Percentiles rank a stretch among this genome's conserved stretches.
These are phyloP conservation scores for Elsinoe batatas DNA, from an alignment of 2,329 filamentous ascomycete species.

Conservation along the genomic window DNA sequence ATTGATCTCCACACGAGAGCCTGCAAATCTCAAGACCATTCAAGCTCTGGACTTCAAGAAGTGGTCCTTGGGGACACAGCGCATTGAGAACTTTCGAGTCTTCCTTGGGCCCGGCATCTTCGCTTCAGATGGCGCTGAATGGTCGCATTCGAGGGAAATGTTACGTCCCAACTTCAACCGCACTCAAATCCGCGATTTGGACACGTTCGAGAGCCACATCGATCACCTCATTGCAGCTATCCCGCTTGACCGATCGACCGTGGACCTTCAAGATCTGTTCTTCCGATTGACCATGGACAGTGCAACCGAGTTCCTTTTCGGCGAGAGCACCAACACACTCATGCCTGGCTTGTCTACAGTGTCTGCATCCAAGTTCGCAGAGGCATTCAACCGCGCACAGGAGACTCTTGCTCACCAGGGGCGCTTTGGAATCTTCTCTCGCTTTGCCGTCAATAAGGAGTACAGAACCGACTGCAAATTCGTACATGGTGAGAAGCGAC, in stretches of 20 bases:
- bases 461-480: slow-evolving; percentile 32
- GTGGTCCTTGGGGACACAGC: slow-evolving; percentile 30
- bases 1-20: slow-evolving; percentile 35
- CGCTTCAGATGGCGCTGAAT: slow-evolving; percentile 35
- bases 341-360: neutral
- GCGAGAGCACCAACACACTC: slow-evolving; percentile 30
- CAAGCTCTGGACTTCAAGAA: slow-evolving; percentile 39
- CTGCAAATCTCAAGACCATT: slow-evolving; percentile 40
- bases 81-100: slow-evolving; percentile 29
- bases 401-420: slow-evolving; percentile 19
- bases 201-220: slow-evolving; percentile 52
- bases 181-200: slow-evolving; percentile 43
- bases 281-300: slow-evolving; percentile 56
- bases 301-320: slow-evolving; percentile 57
- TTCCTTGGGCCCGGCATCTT: slow-evolving; percentile 36
- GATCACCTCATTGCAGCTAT: slow-evolving; percentile 49
- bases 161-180: slow-evolving; percentile 46
- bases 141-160: slow-evolving; percentile 33
- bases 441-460: slow-evolving; percentile 24
- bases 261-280: slow-evolving; percentile 54
- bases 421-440: slow-evolving; percentile 11
- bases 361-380: slow-evolving; percentile 21
- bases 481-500: slow-evolving; percentile 22
- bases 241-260: slow-evolving; percentile 42
- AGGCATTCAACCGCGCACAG: slow-evolving; percentile 25